A percentile compares a stretch with the other conserved stretches of the same genome.
Conservation (phyloP, 345 rosid species). For the Rhodamnia rubescens region DNA sequence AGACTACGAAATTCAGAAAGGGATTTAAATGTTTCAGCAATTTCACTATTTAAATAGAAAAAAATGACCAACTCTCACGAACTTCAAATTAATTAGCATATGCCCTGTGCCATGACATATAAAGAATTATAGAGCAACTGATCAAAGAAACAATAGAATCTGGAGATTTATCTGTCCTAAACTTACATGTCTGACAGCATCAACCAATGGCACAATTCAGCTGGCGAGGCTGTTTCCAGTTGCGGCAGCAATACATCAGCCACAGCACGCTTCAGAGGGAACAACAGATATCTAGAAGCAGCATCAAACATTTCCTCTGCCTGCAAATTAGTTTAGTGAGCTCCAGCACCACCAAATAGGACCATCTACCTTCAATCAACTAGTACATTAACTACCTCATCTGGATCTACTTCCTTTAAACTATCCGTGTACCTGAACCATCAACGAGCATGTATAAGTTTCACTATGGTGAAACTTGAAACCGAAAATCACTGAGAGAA, state of each 20-base stretch:
- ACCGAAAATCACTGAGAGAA: not conserved
- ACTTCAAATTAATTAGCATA: not conserved
- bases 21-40: not conserved
- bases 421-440: slow-evolving; percentile 90
- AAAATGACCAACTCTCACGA: not conserved
- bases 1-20: not conserved
- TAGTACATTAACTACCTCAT: slow-evolving; percentile 46
- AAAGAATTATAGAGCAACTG: not conserved
- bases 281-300: slow-evolving; percentile 84
- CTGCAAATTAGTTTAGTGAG: slow-evolving; percentile 24
- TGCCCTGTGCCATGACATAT: not conserved
- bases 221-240: slow-evolving; percentile 72
- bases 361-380: not conserved
- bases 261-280: slow-evolving; percentile 94
- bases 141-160: not conserved
- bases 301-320: slow-evolving; percentile 96
- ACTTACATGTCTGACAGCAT: slow-evolving; percentile 80
- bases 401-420: slow-evolving; percentile 65
- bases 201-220: slow-evolving; percentile 88
- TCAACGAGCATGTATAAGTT: not conserved
- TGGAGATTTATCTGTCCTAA: not conserved
- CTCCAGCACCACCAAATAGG: not conserved
- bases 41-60: not conserved
- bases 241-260: slow-evolving; percentile 81
- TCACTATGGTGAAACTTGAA: not conserved